Conservation (phyloP, 176 grass and related monocot species). For the Eragrostis nindensis region DNA sequence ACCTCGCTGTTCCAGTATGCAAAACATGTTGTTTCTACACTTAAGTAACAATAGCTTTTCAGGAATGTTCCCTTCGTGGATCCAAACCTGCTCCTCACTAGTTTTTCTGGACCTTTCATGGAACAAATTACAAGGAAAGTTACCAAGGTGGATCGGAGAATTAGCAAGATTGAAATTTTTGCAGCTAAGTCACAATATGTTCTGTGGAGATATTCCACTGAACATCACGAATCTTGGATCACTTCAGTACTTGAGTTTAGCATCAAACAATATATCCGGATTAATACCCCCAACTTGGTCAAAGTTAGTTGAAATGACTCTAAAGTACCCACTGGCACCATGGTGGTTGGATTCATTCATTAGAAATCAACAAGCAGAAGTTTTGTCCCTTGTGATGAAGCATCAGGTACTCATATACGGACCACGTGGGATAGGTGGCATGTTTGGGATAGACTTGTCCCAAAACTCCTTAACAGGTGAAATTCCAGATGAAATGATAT, state of each 20-base stretch:
- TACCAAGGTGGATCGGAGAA: background rate
- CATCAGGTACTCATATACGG: background rate
- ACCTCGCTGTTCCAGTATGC: background rate
- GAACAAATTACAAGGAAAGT: constrained; percentile 24
- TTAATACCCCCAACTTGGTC: background rate
- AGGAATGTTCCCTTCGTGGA: constrained; percentile 16
- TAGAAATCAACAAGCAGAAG: too few species aligned
- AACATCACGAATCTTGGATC: background rate
- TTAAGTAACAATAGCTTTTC: constrained; percentile 2
- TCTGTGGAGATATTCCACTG: background rate
- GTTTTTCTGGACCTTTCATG: constrained; percentile 35
- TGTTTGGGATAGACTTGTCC: background rate
- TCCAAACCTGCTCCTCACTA: background rate
- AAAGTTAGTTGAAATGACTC: background rate
- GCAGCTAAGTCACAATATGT: background rate
- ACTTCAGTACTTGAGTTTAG: background rate
- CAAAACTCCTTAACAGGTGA: background rate
- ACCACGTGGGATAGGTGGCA: fast-evolving
- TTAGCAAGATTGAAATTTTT: too few species aligned
- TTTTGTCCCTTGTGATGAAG: constrained; percentile 12
- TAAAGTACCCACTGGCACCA: too few species aligned
- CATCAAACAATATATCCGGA: background rate
- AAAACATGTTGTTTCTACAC: background rate
- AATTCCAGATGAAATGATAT: constrained; percentile 1
- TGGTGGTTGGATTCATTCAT: too few species aligned